These are phyloP conservation scores for Podila epicladia DNA, from an alignment of 192 early-diverging fungal genomes.

Conservation along the genomic window DNA sequence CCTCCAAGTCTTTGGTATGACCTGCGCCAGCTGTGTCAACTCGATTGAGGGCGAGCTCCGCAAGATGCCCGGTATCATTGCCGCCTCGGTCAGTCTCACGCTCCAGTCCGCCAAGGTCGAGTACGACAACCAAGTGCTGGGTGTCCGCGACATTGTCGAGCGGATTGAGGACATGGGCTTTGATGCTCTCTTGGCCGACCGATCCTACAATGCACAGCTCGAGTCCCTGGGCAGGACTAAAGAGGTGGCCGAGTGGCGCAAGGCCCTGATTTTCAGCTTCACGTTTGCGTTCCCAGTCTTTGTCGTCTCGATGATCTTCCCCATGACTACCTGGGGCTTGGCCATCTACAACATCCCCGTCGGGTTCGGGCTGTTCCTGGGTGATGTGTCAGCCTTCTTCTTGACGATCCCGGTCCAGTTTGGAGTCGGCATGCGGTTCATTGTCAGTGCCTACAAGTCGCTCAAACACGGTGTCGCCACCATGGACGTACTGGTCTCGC, in stretches of 20 bases:
- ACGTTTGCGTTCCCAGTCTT: conserved; percentile 86
- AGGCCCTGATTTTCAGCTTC: conserved; percentile 70
- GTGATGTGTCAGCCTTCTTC: conserved; percentile 70
- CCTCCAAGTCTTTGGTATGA: conserved; percentile 93
- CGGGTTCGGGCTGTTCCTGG: conserved; percentile 72
- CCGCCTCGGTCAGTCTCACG: conserved; percentile 79
- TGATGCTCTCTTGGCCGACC: conserved; percentile 74
- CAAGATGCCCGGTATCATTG: conserved; percentile 68
- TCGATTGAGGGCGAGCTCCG: conserved; percentile 77
- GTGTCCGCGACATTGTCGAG: conserved; percentile 83
- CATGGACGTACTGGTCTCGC: conserved; percentile 94
- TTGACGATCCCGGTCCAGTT: conserved; percentile 95
- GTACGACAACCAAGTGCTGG: conserved; percentile 69
- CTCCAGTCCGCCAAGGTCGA: conserved; percentile 79
- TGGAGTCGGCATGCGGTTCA: conserved; percentile 84
- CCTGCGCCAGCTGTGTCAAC: conserved; percentile 81
- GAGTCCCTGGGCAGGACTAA: conserved; percentile 88
- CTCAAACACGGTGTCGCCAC: conserved; percentile 86
- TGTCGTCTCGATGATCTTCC: conserved; percentile 80
- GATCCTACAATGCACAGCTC: conserved; percentile 76
- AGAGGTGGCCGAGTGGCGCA: conserved; percentile 87
- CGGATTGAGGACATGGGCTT: conserved; percentile 86
- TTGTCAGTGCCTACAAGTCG: conserved; percentile 79
- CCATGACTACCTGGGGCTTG: conserved; percentile 53
- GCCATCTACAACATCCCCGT: conserved; percentile 50